Percentiles rank a stretch among this genome's conserved stretches.
Conservation (phyloP, 2,329 filamentous ascomycete genomes). For the Alternaria sp. region DNA sequence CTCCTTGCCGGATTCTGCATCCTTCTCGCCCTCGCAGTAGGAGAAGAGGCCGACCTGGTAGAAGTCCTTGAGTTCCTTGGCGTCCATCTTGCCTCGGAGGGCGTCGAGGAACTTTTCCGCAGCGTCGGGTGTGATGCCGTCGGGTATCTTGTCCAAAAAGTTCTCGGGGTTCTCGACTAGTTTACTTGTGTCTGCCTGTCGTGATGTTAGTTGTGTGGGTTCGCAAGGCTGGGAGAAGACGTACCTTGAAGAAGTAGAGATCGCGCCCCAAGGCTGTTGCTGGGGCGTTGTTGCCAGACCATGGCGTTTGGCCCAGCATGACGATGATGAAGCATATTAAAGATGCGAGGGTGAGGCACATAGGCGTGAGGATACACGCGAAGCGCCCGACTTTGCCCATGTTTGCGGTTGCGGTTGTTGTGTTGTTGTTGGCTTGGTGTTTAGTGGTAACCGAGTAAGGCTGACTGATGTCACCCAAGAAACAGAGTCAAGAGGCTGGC, state of each 20-base stretch:
- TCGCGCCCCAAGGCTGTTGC: conserved; percentile 54
- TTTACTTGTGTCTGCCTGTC: conserved; percentile 52
- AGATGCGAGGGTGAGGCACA: conserved; percentile 78
- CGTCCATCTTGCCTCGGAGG: conserved; percentile 46
- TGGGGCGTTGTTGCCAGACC: conserved; percentile 36
- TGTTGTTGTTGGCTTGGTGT: background rate
- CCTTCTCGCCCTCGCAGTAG: conserved; percentile 74
- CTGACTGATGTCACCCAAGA: conserved; percentile 12
- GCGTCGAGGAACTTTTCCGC: conserved; percentile 48
- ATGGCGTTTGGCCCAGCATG: conserved; percentile 63
- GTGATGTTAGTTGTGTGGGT: conserved; percentile 16
- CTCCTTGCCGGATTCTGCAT: conserved; percentile 56
- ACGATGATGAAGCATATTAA: conserved; percentile 71
- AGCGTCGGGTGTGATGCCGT: conserved; percentile 37
- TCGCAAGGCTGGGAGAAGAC: conserved; percentile 55
- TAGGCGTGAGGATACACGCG: conserved; percentile 86
- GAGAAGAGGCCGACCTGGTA: conserved; percentile 88
- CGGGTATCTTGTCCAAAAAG: conserved; percentile 35
- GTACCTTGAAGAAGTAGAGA: conserved; percentile 62
- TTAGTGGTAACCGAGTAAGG: conserved; percentile 6
- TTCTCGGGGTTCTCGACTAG: conserved; percentile 60
- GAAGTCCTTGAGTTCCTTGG: conserved; percentile 67
- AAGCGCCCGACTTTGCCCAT: conserved; percentile 80
- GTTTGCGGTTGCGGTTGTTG: conserved; percentile 30
- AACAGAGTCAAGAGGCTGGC: background rate